phyloP scores from a whole-genome alignment of 2,329 filamentous ascomycete genomes.

The Corniculantispora saksenae region DNA sequence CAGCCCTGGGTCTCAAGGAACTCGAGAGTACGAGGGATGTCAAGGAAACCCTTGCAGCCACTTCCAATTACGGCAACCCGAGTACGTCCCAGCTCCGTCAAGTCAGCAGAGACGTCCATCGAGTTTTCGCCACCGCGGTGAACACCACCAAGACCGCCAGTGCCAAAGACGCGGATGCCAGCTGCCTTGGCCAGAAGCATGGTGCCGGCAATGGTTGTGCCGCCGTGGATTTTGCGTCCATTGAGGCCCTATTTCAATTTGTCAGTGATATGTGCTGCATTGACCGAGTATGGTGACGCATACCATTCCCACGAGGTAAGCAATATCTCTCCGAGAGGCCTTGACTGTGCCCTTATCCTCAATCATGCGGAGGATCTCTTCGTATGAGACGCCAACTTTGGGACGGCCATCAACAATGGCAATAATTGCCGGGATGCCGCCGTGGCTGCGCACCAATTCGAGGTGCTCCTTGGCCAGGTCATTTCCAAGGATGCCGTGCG shows the following conservation, averaged over 20 bases:
- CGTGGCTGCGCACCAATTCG: constrained; percentile 75
- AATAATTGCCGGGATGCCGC: constrained; percentile 86
- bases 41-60: constrained; percentile 94
- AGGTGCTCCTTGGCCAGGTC: constrained; percentile 77
- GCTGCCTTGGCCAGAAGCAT: constrained; percentile 86
- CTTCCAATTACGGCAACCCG: constrained; percentile 85
- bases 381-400: constrained; percentile 71
- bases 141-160: constrained; percentile 90
- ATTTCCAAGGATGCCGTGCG: constrained; percentile 83
- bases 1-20: constrained; percentile 72
- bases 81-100: constrained; percentile 90
- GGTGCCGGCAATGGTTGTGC: constrained; percentile 90
- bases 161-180: constrained; percentile 90
- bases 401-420: constrained; percentile 83
- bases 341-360: constrained; percentile 71
- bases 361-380: constrained; percentile 75
- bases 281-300: constrained; percentile 27
- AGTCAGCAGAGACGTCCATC: constrained; percentile 92
- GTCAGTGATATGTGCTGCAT: neutral
- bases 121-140: constrained; percentile 84
- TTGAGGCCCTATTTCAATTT: constrained; percentile 53
- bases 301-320: constrained; percentile 77
- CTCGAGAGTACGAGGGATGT: constrained; percentile 87
- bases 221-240: constrained; percentile 74
- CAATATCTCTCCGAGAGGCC: constrained; percentile 83